Conservation (phyloP, 2,329 filamentous ascomycete genomes). For the Anthostomella pinea region DNA sequence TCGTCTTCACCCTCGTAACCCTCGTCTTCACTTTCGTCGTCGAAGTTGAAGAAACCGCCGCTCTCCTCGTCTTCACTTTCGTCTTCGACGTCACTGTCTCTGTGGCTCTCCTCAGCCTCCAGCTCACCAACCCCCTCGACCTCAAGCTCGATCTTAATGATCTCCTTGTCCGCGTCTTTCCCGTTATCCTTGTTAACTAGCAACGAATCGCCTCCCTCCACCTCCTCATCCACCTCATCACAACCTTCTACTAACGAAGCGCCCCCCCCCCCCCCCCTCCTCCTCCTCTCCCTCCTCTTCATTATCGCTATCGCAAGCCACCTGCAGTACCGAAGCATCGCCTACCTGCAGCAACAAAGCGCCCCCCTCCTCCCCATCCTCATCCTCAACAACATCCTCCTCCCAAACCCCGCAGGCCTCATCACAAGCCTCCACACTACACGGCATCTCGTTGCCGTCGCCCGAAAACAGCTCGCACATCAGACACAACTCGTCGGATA, state of each 20-base stretch:
- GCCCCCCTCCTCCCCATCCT: constrained; percentile 3
- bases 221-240: constrained; percentile 13
- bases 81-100: no score
- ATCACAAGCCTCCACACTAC: constrained; percentile 12
- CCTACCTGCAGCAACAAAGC: background rate
- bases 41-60: no score
- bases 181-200: no score
- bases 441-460: constrained; percentile 5
- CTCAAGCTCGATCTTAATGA: no score
- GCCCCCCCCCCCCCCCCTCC: constrained; percentile 10
- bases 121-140: no score
- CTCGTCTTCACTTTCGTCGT: no score
- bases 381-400: constrained; percentile 9
- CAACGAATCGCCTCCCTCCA: no score
- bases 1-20: no score
- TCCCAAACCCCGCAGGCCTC: constrained; percentile 8
- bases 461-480: constrained; percentile 19
- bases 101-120: no score
- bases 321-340: no score
- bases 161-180: no score
- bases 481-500: constrained; percentile 16
- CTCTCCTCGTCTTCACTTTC: no score
- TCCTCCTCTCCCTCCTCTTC: constrained; percentile 15
- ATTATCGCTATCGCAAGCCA: background rate
- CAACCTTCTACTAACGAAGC: constrained; percentile 9